phyloP scores from a whole-genome alignment of 371 early-diverging fungal genomes.

The Choanephora cucurbitarum region DNA sequence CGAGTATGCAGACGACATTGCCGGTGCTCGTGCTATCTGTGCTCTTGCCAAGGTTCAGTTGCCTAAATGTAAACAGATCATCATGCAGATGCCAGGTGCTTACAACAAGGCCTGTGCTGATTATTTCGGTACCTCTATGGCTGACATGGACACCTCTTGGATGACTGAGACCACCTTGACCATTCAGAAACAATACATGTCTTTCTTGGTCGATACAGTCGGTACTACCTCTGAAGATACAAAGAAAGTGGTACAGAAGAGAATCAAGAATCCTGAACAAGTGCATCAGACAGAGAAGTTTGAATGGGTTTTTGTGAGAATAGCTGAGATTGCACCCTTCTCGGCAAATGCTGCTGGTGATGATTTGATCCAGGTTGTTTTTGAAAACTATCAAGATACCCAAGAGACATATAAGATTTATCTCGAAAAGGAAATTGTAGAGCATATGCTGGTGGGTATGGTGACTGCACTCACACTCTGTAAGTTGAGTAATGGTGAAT shows the following conservation, averaged over 20 bases:
- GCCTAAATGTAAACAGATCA: slow-evolving; percentile 48
- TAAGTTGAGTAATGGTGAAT: slow-evolving; percentile 40
- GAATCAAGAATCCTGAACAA: slow-evolving; percentile 19
- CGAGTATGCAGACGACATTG: slow-evolving; percentile 56
- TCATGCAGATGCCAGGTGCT: slow-evolving; percentile 38
- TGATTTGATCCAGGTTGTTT: slow-evolving; percentile 17
- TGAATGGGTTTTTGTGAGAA: slow-evolving; percentile 27
- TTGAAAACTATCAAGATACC: slow-evolving; percentile 22
- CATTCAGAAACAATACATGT: slow-evolving; percentile 25
- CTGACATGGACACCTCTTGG: slow-evolving; percentile 34
- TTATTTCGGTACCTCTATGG: slow-evolving; percentile 41
- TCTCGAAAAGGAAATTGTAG: slow-evolving; percentile 34
- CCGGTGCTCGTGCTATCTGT: slow-evolving; percentile 41
- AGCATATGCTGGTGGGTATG: slow-evolving; percentile 36
- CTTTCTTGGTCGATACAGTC: slow-evolving; percentile 27
- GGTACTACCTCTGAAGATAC: slow-evolving; percentile 23
- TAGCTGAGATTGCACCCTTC: slow-evolving; percentile 15
- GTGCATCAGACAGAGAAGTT: slow-evolving; percentile 22
- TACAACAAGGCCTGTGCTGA: slow-evolving; percentile 53
- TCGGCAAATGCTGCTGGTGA: neutral
- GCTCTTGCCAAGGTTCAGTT: slow-evolving; percentile 52
- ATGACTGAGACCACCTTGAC: slow-evolving; percentile 22
- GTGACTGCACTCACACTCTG: slow-evolving; percentile 36
- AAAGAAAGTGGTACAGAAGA: slow-evolving; percentile 7
- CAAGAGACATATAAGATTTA: slow-evolving; percentile 22